Base-by-base conservation (phyloP, 2,329 filamentous ascomycete genomes). In the Cladophialophora chaetospira region DNA sequence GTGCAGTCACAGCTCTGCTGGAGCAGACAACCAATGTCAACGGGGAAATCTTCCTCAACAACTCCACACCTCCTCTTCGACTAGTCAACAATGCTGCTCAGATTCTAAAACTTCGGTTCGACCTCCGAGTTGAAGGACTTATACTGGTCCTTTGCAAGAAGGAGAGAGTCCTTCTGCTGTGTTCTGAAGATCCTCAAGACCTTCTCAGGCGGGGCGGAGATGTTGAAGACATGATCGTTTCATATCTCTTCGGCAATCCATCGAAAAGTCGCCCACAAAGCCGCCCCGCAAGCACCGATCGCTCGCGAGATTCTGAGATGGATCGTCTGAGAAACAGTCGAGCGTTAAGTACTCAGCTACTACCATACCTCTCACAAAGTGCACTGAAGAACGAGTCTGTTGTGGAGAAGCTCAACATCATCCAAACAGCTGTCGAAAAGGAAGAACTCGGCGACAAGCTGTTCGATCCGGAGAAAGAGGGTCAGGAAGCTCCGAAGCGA, bases 1-100 rank as follows among this genome's bases (percentile, higher is more conserved):
- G 88, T 62, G 85, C 91, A 57, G 88, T 92, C 73, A 88, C 88
- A 74, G 88, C 87, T 0, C 90, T 91, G 65, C 76, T 91, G 4
- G 80, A 86, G 55, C 21, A 47, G 21, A 40, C 15, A 10, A n/a
- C 33, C 42, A 8, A 13, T 21, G 28, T 15, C 23, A 26, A 55
- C 9, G 23, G 40, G n/a, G 6, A 42, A 8, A 6, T 48, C 11
- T 17, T 29, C 11, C 31, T 55, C 8, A 42, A 26, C 11, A 36
- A 10, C 9, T 23, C 21, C 29, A 44, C 40, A 4, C 13, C 42
- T 8, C 17, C 43, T 51, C 68, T 79, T 3, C 77, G 78, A 56
- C 69, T 80, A 23, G 68, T 77, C 47, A 75, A 78, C 31, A 77
- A 72, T 1, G 68, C 79, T 44, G 67, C 67, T 4, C 70, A 73